These are phyloP conservation scores for Sporisorium scitamineum DNA, from an alignment of 1,284 basidiomycete species.

Conservation along the genomic window DNA sequence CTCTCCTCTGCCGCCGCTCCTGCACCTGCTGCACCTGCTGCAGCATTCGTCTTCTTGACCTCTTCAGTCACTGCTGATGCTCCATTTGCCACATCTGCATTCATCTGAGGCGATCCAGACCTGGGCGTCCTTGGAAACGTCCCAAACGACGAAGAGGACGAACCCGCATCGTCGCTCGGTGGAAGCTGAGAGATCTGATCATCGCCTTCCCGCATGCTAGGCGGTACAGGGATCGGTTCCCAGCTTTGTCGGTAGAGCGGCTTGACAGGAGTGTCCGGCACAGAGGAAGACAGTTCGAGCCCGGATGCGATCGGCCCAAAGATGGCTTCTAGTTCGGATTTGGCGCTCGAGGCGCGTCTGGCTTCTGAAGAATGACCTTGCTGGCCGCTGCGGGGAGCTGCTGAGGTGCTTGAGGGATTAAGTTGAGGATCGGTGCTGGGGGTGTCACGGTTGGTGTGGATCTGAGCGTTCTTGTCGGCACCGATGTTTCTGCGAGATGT, in stretches of 20 bases:
- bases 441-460: not conserved
- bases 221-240: slow-evolving; percentile 18
- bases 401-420: not conserved
- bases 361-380: not conserved
- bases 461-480: not conserved
- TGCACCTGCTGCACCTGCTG: no score
- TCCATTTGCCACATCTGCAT: not conserved
- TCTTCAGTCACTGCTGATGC: not conserved
- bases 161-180: slow-evolving; percentile 24
- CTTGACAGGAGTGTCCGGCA: not conserved
- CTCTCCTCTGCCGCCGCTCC: not conserved
- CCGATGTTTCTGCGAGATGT: not conserved
- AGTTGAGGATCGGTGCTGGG: not conserved
- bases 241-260: slow-evolving; percentile 27
- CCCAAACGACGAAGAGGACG: not conserved
- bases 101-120: slow-evolving; percentile 13
- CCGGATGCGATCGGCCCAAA: slow-evolving; percentile 28
- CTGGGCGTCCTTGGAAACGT: slow-evolving; percentile 15
- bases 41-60: not conserved
- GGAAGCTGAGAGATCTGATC: slow-evolving; percentile 15
- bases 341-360: slow-evolving; percentile 15
- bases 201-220: not conserved
- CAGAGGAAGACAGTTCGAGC: slow-evolving; percentile 10
- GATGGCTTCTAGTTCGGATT: slow-evolving; percentile 32
- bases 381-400: not conserved